phyloP scores from a whole-genome alignment of 805 yeast species.

The Pichia heedii region DNA sequence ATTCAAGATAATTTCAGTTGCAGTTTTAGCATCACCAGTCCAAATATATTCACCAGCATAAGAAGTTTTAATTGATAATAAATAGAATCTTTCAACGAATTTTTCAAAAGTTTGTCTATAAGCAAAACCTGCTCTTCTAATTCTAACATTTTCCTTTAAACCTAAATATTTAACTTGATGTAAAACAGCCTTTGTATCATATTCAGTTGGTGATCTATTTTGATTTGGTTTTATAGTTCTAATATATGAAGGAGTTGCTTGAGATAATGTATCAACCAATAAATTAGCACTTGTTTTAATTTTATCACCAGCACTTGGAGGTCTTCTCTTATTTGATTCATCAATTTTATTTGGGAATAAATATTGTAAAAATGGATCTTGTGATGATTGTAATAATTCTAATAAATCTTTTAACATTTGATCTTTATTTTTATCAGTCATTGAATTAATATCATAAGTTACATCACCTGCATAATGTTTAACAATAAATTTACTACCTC shows the following conservation, averaged over 20 bases:
- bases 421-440: constrained; percentile 97
- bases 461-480: constrained; percentile 99
- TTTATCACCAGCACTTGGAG: constrained; percentile 94
- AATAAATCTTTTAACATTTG: constrained; percentile 81
- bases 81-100: constrained; percentile 88
- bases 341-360: constrained; percentile 62
- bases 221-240: constrained; percentile 97
- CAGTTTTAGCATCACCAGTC: constrained; percentile 46
- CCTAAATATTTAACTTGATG: constrained; percentile 96
- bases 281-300: constrained; percentile 87
- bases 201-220: constrained; percentile 82
- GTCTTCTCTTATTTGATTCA: constrained; percentile 62
- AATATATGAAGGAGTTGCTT: constrained; percentile 91
- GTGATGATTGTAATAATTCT: constrained; percentile 66
- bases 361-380: constrained; percentile 49
- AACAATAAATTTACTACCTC: constrained; percentile 78
- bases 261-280: constrained; percentile 79
- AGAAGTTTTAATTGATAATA: constrained; percentile 80
- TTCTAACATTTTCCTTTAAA: constrained; percentile 91
- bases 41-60: constrained; percentile 74
- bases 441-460: constrained; percentile 75
- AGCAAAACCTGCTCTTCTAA: constrained; percentile 98
- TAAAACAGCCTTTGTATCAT: constrained; percentile 78
- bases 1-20: constrained; percentile 40
- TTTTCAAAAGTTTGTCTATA: constrained; percentile 94